Base-by-base conservation (phyloP, 2,329 filamentous ascomycete genomes). In the Monosporascus sp. region DNA sequence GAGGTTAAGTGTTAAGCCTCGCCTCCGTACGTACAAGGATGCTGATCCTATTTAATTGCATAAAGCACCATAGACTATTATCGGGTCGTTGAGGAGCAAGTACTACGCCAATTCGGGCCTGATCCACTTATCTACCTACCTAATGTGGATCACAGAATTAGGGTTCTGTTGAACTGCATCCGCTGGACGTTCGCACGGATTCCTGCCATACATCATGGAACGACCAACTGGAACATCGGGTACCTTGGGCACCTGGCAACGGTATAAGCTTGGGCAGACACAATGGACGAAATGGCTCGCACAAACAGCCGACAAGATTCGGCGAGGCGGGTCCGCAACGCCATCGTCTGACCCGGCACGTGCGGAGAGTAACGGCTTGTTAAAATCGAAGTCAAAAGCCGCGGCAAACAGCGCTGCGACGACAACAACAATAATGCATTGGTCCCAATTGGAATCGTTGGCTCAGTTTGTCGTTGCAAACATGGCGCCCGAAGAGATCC, bases 401-500 rank as follows among this genome's bases (percentile, higher is more conserved):
- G 17, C 44, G 35, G 52, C 27, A 37, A 46, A 43, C 16, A 37
- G 44, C 22, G 24, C 20, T 4, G 31, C 24, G 7, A 19, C n/a
- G 8, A 41, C 44, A 8, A 19, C 8, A 22, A n/a, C 31, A 5
- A 43, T 45, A 20, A 24, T 58, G 5, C 52, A 56, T 26, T 58
- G 52, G 56, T 52, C 49, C 14, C 49, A 56, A 22, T 46, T 58
- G 31, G 54, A 56, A 45, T 38, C 38, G 8, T 55, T 65, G 37
- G 59, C 63, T 20, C 55, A 56, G 16, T 54, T 46, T 3, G 52
- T 68, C 22, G 56, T 57, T 40, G 56, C 60, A 27, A 52, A 65
- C 19, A 55, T 57, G 2, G 41, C 48, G 2, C 62, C 63, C 8
- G 58, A 63, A 19, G 58, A 65, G 27, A 61, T 68, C 16, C 65